Base-by-base conservation (phyloP, 371 early-diverging fungal species). In the Mucor irregularis region DNA sequence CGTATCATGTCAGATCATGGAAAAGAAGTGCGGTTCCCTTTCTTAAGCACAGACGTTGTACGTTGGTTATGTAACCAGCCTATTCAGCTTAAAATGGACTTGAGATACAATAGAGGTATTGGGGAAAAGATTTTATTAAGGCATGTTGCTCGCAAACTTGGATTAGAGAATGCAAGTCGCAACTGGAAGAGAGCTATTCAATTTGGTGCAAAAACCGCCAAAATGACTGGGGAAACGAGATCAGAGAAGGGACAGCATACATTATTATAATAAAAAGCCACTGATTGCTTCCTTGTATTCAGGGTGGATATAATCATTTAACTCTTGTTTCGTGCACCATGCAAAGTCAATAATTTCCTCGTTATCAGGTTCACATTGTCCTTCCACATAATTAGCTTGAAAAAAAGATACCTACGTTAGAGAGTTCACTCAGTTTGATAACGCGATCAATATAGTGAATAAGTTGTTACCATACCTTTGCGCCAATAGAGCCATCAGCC, bases 181-280 rank as follows among this genome's bases (percentile, higher is more conserved):
- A 78, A 83, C 39, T 82, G 82, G 83, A 98, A 98, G 58, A 82
- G 96, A 14, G 98, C 98, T 0, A 92, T 98, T 40, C 98, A 98
- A 66, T 98, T 98, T 82, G 98, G 98, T 2, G 93, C 96, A 1
- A 81, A 92, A 31, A 94, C 94, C 0, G 96, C 96, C 11, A 95
- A 93, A 71, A 95, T 97, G 96, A 86, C 87, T 13, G 80, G 70
- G 16, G 82, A 78, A 34, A 67, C 70, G 34, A 66, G 81, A 8
- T 50, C 72, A 30, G 86, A 90, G 58, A 83, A 82, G 46, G 92
- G 90, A 13, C 80, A 85, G 44, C 74, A 78, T 24, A 78, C 71
- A 31, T 45, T 74, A 25, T n/a, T 46, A 31, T 49, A 54, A 37
- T 25, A 46, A n/a, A 37, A 61, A 49, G 10, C 49, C 5, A 0